Evolutionary conservation across 306 rosid genomes (phyloP), one percentile per base, ranked within the genome.

Genomic region (Quillaja saponaria): DNA sequence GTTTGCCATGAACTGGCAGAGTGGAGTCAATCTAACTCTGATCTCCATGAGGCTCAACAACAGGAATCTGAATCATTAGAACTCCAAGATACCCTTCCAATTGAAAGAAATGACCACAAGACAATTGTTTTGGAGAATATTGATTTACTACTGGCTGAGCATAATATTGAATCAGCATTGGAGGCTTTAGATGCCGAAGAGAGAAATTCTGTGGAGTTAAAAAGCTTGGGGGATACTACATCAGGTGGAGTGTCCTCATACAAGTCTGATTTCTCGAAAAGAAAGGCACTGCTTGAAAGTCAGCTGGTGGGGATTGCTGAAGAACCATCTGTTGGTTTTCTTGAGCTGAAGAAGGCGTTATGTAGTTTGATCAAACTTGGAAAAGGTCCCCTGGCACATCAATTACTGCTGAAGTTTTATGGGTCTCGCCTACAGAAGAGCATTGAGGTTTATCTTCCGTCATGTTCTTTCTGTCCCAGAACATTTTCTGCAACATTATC

Each of bases 171-270:
- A 69, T 95, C 89, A 80, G 97, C 99, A 59, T 67, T 92, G 68
- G 87, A 87, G 75, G 99, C 86, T 61, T 64, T 92, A 69, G 97
- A 87, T 66, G 82, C 87, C 15, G 96, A 87, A 78, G 97, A 92
- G 81, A 86, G 72, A 67, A 78, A 71, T 49, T 83, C 67, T 71
- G 66, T 71, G 0, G 94, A 86, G 72, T 74, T 85, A 72, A 89
- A 86, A 69, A 75, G 67, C 61, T 65, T 72, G 1, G 95, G 80
- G 69, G 91, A 77, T 55, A 45, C 72, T 80, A 71, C 80, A 45
- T 56, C 74, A 37, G 85, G 73, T 40, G 84, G 73, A 65, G 80
- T 57, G 37, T 81, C 90, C 67, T 71, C 82, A 13, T 85, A 76
- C 58, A 81, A 81, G 82, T 70, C 76, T 54, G 81, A 57, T 53